These are phyloP conservation scores for Calcarisporium arbuscula DNA, from an alignment of 2,329 filamentous ascomycete species.

Conservation along the genomic window DNA sequence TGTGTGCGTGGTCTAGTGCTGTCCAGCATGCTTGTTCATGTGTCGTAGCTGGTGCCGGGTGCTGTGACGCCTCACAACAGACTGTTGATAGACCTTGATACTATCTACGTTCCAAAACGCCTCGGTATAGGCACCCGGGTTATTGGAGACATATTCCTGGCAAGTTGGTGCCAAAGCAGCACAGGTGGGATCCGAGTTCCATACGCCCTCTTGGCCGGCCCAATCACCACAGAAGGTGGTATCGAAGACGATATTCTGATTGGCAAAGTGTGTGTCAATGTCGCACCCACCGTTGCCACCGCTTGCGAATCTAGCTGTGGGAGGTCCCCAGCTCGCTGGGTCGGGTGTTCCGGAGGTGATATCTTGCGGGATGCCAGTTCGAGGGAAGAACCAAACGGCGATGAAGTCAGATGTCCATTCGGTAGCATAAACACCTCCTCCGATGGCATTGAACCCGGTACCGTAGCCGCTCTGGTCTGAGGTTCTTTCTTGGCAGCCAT, in stretches of 20 bases:
- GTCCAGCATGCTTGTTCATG: no score
- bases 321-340: slow-evolving; percentile 56
- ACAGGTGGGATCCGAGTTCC: slow-evolving; percentile 47
- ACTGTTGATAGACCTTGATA: slow-evolving; percentile 47
- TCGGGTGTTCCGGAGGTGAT: slow-evolving; percentile 50
- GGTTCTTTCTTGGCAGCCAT: slow-evolving; percentile 50
- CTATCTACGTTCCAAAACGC: slow-evolving; percentile 67
- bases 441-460: slow-evolving; percentile 55
- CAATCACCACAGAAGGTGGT: slow-evolving; percentile 76
- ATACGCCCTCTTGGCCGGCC: slow-evolving; percentile 54
- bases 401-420: slow-evolving; percentile 65
- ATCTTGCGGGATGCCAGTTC: slow-evolving; percentile 52
- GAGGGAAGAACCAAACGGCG: slow-evolving; percentile 68
- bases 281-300: slow-evolving; percentile 59
- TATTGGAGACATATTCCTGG: slow-evolving; percentile 57
- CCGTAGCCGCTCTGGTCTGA: slow-evolving; percentile 41
- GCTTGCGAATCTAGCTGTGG: slow-evolving; percentile 61
- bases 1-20: no score
- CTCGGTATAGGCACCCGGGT: slow-evolving; percentile 58
- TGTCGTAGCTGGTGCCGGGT: no score
- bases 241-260: slow-evolving; percentile 67
- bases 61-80: no score
- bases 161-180: slow-evolving; percentile 52
- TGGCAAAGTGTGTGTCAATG: slow-evolving; percentile 57
- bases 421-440: slow-evolving; percentile 59